Evolutionary conservation across 495 filamentous ascomycete species (phyloP), one percentile per base, ranked within the genome.

Genomic region (Penicillium bovifimosum): DNA sequence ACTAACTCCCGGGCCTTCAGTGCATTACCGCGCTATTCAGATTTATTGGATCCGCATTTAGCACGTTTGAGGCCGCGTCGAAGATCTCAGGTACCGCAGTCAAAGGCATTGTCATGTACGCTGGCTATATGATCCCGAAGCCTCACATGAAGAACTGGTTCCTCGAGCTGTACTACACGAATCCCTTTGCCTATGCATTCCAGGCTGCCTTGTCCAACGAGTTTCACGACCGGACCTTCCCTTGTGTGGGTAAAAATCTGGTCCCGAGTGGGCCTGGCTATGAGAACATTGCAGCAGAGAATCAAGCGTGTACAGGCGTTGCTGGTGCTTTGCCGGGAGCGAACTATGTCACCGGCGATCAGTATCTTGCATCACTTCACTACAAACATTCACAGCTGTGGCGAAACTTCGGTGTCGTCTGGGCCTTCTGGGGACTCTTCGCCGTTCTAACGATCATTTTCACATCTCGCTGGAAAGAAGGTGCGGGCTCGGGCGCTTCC

Each of bases 121-220:
- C 58, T 32, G 76, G 68, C 8, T 71, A 71, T 64, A 75, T 88
- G 43, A 86, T 93, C 41, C 79, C 84, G 1, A 82, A 81, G 6
- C 72, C 70, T 0, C 66, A 80, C 35, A 86, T 92, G 80, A 76
- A 83, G 51, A 76, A 80, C 0, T 95, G 89, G 89, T 85, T 91
- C 56, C 72, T 76, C 6, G 90, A 86, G 83, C 59, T 91, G 2
- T 78, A 76, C 44, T 86, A 78, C 60, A 73, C 90, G 47, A 84
- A 91, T 57, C 89, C 89, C 0, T 63, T 91, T 5, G 70, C 80
- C 0, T 95, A 90, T 59, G 78, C 78, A 0, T 90, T 88, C 53
- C 85, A 89, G 55, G 81, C 76, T 6, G 75, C 84, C 8, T 53
- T 88, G 14, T 69, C 79, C 1, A 87, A 82, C 54, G 87, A 92